Conservation (phyloP, 305 asterid genomes). For the Stenogyne calaminthoides region DNA sequence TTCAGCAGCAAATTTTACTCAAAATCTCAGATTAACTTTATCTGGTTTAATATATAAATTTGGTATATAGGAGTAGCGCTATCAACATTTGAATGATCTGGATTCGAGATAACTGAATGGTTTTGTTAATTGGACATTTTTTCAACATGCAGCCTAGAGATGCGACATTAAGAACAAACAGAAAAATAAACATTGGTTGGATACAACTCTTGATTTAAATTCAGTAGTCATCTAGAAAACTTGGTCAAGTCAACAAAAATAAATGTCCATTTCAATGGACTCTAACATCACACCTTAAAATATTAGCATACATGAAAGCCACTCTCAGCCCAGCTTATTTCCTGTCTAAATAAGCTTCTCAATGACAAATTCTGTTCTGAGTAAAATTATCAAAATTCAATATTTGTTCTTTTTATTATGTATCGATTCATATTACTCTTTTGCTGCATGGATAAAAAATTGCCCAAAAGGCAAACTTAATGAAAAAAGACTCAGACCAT, state of each 20-base stretch:
- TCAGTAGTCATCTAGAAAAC: conserved; percentile 19
- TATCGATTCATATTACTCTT: neutral
- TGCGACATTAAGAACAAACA: neutral
- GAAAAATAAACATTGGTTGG: neutral
- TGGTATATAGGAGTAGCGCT: too few species aligned
- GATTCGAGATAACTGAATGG: too few species aligned
- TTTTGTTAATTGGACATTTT: neutral
- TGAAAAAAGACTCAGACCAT: too few species aligned
- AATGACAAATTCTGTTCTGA: neutral
- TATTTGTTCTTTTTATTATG: too few species aligned
- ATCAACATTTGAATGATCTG: too few species aligned
- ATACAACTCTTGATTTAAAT: neutral
- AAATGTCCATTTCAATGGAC: conserved; percentile 16
- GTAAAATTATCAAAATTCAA: neutral
- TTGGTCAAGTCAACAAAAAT: conserved; percentile 33
- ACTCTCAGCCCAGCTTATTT: neutral
- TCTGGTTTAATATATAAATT: too few species aligned
- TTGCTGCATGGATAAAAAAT: too few species aligned
- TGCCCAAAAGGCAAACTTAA: neutral
- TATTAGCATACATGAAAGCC: conserved; percentile 1
- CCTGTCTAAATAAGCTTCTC: neutral
- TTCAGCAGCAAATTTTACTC: too few species aligned
- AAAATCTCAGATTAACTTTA: too few species aligned
- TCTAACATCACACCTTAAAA: neutral
- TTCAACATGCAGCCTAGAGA: neutral